Base-by-base conservation (phyloP, 176 grass and related monocot species). In the Stipa capillata region DNA sequence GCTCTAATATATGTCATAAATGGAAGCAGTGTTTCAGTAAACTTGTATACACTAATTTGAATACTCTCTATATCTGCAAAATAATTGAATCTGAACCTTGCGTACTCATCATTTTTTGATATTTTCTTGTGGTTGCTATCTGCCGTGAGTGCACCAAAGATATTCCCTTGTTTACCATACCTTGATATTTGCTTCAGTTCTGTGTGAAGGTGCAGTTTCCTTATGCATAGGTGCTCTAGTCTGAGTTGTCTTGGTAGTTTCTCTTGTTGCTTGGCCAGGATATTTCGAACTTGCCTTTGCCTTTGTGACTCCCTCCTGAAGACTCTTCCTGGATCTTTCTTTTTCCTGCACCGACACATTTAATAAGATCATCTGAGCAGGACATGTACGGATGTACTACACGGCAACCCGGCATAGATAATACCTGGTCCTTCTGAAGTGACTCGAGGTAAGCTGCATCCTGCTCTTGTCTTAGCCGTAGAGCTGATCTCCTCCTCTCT, bases 401-500 rank as follows among this genome's bases (percentile, higher is more conserved):
- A 17, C 6, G 17, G 3, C 47, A 69, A n/a, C n/a, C n/a, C 40
- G 28, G 25, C 73, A 58, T 2, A 40, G 14, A 50, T n/a, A n/a
- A n/a, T 21, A 90, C 91, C 88, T 94, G 74, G 15, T 94, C 91
- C 77, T 86, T 91, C 12, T 69, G 65, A 65, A 89, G 88, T 6
- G 91, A 83, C 47, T 94, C 83, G n/a, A 74, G 85, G 84, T 94
- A 94, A 74, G 91, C 85, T 44, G 79, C 75, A 67, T 94, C 85
- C 74, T 94, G 91, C 41, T 91, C 91, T 62, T 72, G 73, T 29
- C 85, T 63, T 0, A 94, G 84, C 6, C 72, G 33, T 29, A 53
- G 83, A 23, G 83, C 78, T 48, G 70, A 77, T 64, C 78, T 88
- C 66, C 53, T 94, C 79, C 53, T 89, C 53, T 85, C 86, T 8